Conservation (phyloP, 495 filamentous ascomycete species). For the Choiromyces venosus region DNA sequence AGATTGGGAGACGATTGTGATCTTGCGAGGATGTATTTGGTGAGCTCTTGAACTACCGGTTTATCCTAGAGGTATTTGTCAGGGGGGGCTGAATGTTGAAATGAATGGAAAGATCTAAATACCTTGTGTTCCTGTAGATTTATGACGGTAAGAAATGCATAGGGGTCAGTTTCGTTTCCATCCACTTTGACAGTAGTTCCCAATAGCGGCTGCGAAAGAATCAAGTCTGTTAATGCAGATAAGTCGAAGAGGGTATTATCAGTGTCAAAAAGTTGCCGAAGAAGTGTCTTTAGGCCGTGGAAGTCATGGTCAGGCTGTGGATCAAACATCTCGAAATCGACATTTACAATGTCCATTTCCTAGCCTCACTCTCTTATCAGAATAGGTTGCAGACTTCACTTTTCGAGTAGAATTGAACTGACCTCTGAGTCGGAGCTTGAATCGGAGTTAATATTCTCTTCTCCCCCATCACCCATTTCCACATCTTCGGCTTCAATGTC, state of each 20-base stretch:
- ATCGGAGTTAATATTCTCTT: constrained; percentile 34
- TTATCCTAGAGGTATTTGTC: constrained; percentile 52
- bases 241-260: constrained; percentile 80
- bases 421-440: constrained; percentile 49
- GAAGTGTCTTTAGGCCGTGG: constrained; percentile 83
- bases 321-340: constrained; percentile 98
- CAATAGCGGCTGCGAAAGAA: constrained; percentile 78
- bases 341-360: constrained; percentile 86
- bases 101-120: background rate
- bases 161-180: constrained; percentile 87
- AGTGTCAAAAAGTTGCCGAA: constrained; percentile 89
- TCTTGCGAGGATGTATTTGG: constrained; percentile 64
- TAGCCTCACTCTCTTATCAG: constrained; percentile 44
- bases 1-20: constrained; percentile 52
- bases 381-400: background rate
- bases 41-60: constrained; percentile 61
- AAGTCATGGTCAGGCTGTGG: constrained; percentile 86
- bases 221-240: constrained; percentile 76
- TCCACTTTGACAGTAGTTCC: constrained; percentile 95
- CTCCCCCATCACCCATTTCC: constrained; percentile 46
- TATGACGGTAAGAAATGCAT: constrained; percentile 86
- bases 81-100: background rate
- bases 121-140: constrained; percentile 74
- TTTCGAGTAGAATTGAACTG: constrained; percentile 14
- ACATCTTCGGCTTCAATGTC: constrained; percentile 44